Percentiles rank a stretch among this genome's conserved stretches.
Conservation (phyloP, 1,284 basidiomycete genomes). For the Heterobasidion occidentale region DNA sequence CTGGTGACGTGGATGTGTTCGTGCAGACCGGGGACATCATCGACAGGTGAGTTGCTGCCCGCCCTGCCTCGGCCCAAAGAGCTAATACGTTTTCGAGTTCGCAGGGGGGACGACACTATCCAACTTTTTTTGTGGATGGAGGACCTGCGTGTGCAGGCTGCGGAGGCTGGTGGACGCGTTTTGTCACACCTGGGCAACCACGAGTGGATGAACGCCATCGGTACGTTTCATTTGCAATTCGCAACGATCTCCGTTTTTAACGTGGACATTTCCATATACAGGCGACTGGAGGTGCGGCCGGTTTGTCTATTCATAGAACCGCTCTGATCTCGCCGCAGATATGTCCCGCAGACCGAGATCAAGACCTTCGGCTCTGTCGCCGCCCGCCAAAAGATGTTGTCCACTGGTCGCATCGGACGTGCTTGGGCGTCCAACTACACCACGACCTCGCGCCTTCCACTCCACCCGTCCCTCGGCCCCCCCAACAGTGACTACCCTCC, state of each 20-base stretch:
- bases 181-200: constrained; percentile 84
- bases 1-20: constrained; percentile 70
- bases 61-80: neutral
- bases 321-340: constrained; percentile 35
- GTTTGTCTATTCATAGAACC: neutral
- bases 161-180: constrained; percentile 59
- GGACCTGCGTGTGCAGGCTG: constrained; percentile 69
- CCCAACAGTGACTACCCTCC: constrained; percentile 68
- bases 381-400: constrained; percentile 63
- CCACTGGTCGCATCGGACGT: constrained; percentile 71
- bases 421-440: constrained; percentile 87
- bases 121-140: constrained; percentile 80
- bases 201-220: constrained; percentile 86
- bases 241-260: neutral
- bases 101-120: constrained; percentile 81
- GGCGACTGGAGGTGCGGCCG: constrained; percentile 74
- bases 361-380: constrained; percentile 69
- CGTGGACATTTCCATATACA: constrained; percentile 14
- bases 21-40: constrained; percentile 95
- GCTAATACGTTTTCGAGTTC: constrained; percentile 3
- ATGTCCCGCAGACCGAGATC: constrained; percentile 76
- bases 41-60: constrained; percentile 48
- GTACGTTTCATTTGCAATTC: constrained; percentile 17
- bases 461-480: constrained; percentile 62
- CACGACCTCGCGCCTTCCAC: constrained; percentile 71